A percentile compares a stretch with the other conserved stretches of the same genome.
These are phyloP conservation scores for Russula emetica DNA, from an alignment of 768 basidiomycete genomes.

Conservation along the genomic window DNA sequence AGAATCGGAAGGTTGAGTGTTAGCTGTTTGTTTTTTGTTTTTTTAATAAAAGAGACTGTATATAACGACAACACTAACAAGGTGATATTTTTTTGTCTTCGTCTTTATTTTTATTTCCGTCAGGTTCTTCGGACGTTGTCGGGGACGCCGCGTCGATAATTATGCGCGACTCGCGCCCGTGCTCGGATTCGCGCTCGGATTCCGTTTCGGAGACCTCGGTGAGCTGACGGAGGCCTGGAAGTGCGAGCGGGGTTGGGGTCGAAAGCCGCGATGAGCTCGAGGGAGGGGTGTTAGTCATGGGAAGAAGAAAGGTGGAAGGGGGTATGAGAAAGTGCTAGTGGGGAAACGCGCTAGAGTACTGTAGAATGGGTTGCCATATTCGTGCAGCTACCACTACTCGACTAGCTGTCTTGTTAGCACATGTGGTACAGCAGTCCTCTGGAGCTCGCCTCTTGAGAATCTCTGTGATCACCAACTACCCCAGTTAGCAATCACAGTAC, in stretches of 20 bases:
- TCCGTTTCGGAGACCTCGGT: not conserved
- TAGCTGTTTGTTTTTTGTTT: conserved; percentile 26
- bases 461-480: not conserved
- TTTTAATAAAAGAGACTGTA: not conserved
- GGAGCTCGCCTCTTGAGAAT: not conserved
- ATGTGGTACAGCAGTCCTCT: not conserved
- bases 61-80: not conserved
- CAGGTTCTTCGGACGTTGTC: not conserved
- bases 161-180: not conserved
- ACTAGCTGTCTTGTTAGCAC: not conserved
- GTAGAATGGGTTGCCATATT: conserved; percentile 17
- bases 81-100: not conserved
- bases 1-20: conserved; percentile 31
- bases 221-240: conserved; percentile 6
- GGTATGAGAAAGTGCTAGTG: not conserved
- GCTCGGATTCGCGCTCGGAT: not conserved
- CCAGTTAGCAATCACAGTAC: no score
- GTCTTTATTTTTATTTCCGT: not conserved
- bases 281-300: conserved; percentile 5
- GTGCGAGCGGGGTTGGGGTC: not conserved
- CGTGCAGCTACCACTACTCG: not conserved
- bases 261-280: not conserved
- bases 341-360: not conserved
- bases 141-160: not conserved
- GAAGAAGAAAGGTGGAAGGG: not conserved